Evolutionary conservation across 2,329 filamentous ascomycete species (phyloP), one percentile per base, ranked within the genome.

Genomic region (Sporothrix humicola): DNA sequence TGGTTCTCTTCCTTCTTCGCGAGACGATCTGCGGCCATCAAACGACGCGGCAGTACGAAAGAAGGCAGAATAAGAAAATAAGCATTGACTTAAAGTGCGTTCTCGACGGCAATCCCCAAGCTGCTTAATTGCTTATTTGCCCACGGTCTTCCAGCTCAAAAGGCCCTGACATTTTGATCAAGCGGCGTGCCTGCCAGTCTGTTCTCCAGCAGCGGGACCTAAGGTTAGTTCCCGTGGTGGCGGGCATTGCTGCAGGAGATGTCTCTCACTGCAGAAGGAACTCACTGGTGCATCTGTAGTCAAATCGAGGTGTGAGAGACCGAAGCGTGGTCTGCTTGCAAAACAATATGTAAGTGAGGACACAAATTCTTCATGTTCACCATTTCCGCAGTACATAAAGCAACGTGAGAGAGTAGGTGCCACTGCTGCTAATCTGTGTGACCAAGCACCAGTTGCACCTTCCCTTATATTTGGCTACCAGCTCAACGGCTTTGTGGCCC

Each of bases 221-320:
- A 68, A 68, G 37, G 65, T 20, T 68, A 52, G 65, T 44, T 68
- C 65, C 65, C 65, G 65, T 23, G 15, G 23, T 37, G 46, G 65
- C 46, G 46, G 65, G 23, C 44, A 52, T 23, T 46, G 13, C 56
- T 63, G 58, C 61, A 26, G 61, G 61, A 31, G 65, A 26, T 48
- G 20, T 63, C n/a, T 2, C 23, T 56, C 52, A n/a, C n/a, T 12
- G 31, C 6, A 44, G 48, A 48, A 48, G 56, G 56, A 3, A n/a
- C 31, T 66, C 23, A 48, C 10, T 15, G 61, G 10, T 26, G 37
- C 12, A 52, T 66, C 20, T 12, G 31, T 6, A 26, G 5, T 26
- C n/a, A 26, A 3, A 42, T 37, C 37, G 42, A 46, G n/a, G 37
- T 48, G 17, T 17, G 17, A 20, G 31, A 20, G 23, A 23, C n/a